Evolutionary conservation across 495 filamentous ascomycete genomes (phyloP), one percentile per base, ranked within the genome.

Genomic region (Pseudevernia furfuracea): DNA sequence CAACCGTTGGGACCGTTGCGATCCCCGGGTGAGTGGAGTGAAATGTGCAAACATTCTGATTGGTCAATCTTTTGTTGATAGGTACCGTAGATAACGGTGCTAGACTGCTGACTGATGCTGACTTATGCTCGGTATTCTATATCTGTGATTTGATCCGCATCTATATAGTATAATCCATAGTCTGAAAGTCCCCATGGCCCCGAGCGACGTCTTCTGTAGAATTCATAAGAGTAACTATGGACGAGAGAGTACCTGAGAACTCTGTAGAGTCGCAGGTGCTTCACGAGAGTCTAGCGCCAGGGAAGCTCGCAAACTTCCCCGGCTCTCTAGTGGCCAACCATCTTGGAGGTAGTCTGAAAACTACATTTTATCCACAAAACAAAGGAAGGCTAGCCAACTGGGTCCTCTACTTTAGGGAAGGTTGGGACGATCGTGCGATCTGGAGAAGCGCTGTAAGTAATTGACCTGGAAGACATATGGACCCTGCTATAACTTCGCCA

Each of bases 401-500:
- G 65, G 43, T 46, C 8, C 17, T n/a, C 25, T 59, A 58, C 43
- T 63, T 59, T 36, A 34, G n/a, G 23, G 53, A 62, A n/a, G 60
- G 55, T 21, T 58, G 65, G 65, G 59, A 62, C 43, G 36, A 53
- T 43, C 23, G 32, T 52, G 60, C n/a, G 8, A 63, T 67, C n/a
- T 63, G 60, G 65, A 59, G 59, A 53, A 63, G 64, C 55, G 64
- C 60, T 39, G 64, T 66, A 46, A 62, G 49, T 23, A 30, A 43
- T 36, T 30, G 3, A 1, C 7, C 39, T 9, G 9, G 12, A 56
- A 19, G 21, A n/a, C 36, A 28, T 56, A 6, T 44, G 4, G 25
- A 56, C 11, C 30, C 23, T 52, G 15, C 60, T 59, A n/a, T 21
- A 62, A 11, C 25, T 52, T 34, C 32, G 15, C 25, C 34, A 17